Conservation (phyloP, 2,329 filamentous ascomycete species). For the Trichophyton mentagrophytes region DNA sequence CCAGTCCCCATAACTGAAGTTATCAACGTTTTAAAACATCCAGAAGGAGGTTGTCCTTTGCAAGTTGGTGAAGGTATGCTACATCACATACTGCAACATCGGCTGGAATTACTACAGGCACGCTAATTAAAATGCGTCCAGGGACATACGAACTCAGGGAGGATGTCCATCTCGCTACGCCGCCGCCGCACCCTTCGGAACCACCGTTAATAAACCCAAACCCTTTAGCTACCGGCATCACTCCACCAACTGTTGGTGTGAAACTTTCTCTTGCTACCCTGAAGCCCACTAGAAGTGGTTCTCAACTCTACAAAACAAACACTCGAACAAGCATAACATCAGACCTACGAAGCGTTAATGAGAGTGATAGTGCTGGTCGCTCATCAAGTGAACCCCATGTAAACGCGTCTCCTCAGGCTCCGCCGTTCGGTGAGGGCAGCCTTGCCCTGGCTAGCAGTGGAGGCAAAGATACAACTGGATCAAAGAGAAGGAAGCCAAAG, state of each 20-base stretch:
- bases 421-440: slow-evolving; percentile 79
- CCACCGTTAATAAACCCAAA: slow-evolving; percentile 77
- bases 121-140: slow-evolving; percentile 24
- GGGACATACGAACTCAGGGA: slow-evolving; percentile 85
- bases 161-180: slow-evolving; percentile 81
- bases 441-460: slow-evolving; percentile 51
- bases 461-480: slow-evolving; percentile 53
- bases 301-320: slow-evolving; percentile 39
- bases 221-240: slow-evolving; percentile 71
- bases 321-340: slow-evolving; percentile 35
- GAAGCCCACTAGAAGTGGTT: slow-evolving; percentile 43
- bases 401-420: slow-evolving; percentile 30
- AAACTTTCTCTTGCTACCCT: slow-evolving; percentile 68
- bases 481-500: slow-evolving; percentile 84
- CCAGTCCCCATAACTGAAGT: slow-evolving; percentile 75
- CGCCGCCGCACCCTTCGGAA: slow-evolving; percentile 90
- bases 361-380: slow-evolving; percentile 49
- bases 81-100: neutral
- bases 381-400: slow-evolving; percentile 45
- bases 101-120: neutral
- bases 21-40: slow-evolving; percentile 74
- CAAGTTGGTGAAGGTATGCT: slow-evolving; percentile 76
- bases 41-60: slow-evolving; percentile 74
- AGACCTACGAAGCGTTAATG: slow-evolving; percentile 40
- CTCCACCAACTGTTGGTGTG: slow-evolving; percentile 72